Base-by-base conservation (phyloP, 2,329 filamentous ascomycete species). In the Pseudogymnoascus sp. region DNA sequence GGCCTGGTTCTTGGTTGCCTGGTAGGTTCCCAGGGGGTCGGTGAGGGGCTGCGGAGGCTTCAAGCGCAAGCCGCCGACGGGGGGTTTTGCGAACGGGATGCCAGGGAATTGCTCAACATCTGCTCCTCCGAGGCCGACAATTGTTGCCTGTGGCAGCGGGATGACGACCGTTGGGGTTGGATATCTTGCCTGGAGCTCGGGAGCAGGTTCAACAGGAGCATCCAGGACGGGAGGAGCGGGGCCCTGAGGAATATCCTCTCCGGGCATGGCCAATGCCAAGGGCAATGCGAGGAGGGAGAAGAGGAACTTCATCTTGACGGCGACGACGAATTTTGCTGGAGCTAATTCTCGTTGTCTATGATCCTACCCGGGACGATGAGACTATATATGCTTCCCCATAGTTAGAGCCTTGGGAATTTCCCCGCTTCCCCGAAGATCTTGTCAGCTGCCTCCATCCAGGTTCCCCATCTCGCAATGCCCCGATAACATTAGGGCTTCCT, bases 21-120 rank as follows among this genome's bases (percentile, higher is more conserved):
- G 79, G 38, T 88, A 77, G 0, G 78, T 85, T 1, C 87, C 88
- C 0, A 90, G 73, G 0, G 79, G 68, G 4, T 77, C 74, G 5
- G 79, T 83, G 14, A 90, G 75, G 6, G 81, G 77, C 69, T 85
- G 80, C 0, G 90, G 90, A 5, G 88, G 86, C 70, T 82, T 86
- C 35, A 94, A 80, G 14, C 90, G 85, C 23, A 91, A 77, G 2
- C 78, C 72, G 0, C 87, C 88, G 0, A 82, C 79, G 0, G 90
- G 90, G 1, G 88, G 81, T 65, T 90, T 78, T 2, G 89, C 89
- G 69, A 86, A 94, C 2, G 89, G 90, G 62, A 94, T 90, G 22
- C 86, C 89, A 62, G 82, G 84, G 76, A 90, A 92, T 25, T 79
- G 83, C 63, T 93, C 89, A 19, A 91, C 79, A 16, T 41, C 30